Evolutionary conservation across 257 asterid genomes (phyloP).

Genomic region (Linderniella brevidens): DNA sequence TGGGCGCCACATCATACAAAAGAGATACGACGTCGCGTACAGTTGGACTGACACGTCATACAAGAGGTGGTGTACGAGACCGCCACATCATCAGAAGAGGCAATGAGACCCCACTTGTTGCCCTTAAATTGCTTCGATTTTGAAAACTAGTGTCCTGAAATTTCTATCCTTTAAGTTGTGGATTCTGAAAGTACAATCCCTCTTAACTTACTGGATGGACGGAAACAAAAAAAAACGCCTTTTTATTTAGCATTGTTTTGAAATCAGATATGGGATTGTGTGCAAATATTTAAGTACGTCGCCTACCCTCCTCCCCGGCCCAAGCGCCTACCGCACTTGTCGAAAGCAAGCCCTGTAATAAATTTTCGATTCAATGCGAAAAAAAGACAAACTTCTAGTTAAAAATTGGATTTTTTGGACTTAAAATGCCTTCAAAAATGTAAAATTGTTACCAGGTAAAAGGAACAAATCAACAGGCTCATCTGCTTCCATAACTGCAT

Average conservation of each 20-base stretch:
- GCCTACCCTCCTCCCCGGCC: slow-evolving; percentile 99
- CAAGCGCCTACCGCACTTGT: slow-evolving; percentile 79
- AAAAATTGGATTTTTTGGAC: not conserved
- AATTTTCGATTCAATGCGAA: too few species aligned
- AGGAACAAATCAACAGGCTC: slow-evolving; percentile 84
- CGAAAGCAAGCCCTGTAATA: slow-evolving; percentile 80
- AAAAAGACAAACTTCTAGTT: not conserved
- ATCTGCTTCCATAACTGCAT: slow-evolving; percentile 68
- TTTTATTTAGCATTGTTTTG: not conserved
- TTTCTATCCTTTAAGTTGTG: too few species aligned
- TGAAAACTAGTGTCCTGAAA: too few species aligned
- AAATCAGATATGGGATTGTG: not conserved
- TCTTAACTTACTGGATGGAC: too few species aligned
- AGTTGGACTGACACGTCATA: too few species aligned
- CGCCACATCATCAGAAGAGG: too few species aligned
- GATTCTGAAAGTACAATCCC: too few species aligned
- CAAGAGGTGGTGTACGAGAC: too few species aligned
- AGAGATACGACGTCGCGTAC: too few species aligned
- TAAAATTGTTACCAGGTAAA: slow-evolving; percentile 58
- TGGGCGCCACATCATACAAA: too few species aligned
- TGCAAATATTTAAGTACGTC: not conserved
- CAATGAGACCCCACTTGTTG: too few species aligned
- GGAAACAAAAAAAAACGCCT: not conserved
- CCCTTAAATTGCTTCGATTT: too few species aligned
- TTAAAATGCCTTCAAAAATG: not conserved